These are phyloP conservation scores for Fusarium sp. DNA, from an alignment of 2,329 filamentous ascomycete genomes.

Conservation along the genomic window DNA sequence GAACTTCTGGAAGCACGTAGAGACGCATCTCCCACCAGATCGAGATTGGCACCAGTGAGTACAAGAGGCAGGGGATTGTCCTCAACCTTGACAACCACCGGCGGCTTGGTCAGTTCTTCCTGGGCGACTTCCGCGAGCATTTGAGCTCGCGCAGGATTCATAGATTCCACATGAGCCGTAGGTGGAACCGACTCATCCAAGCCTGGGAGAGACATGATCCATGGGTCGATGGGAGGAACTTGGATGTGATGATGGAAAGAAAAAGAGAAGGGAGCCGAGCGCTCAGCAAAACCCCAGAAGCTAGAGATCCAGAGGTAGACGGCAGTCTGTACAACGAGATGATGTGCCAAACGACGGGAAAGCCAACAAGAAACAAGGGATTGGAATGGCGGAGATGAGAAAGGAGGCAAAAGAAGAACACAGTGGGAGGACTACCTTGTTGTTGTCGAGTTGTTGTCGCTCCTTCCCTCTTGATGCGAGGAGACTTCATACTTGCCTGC, in stretches of 20 bases:
- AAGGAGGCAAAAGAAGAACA: neutral
- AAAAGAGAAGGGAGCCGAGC: neutral
- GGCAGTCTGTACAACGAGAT: neutral
- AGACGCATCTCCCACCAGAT: constrained; percentile 30
- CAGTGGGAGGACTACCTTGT: neutral
- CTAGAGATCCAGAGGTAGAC: neutral
- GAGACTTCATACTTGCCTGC: no score
- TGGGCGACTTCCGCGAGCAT: constrained; percentile 36
- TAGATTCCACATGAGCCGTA: constrained; percentile 15
- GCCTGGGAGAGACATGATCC: constrained; percentile 7
- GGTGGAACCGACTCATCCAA: constrained; percentile 2
- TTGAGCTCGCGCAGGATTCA: constrained; percentile 44
- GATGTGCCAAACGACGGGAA: neutral
- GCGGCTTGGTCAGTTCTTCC: constrained; percentile 8
- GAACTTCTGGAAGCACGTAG: constrained; percentile 9
- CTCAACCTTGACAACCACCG: constrained; percentile 17
- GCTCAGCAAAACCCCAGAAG: neutral
- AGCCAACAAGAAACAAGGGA: neutral
- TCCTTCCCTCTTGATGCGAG: neutral
- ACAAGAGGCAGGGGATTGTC: neutral
- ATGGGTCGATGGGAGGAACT: neutral
- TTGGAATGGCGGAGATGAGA: neutral
- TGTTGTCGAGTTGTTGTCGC: neutral
- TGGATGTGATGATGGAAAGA: neutral
- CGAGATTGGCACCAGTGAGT: constrained; percentile 31